Base-by-base conservation (phyloP, 78 protist species). In the Emiliania huxleyi region DNA sequence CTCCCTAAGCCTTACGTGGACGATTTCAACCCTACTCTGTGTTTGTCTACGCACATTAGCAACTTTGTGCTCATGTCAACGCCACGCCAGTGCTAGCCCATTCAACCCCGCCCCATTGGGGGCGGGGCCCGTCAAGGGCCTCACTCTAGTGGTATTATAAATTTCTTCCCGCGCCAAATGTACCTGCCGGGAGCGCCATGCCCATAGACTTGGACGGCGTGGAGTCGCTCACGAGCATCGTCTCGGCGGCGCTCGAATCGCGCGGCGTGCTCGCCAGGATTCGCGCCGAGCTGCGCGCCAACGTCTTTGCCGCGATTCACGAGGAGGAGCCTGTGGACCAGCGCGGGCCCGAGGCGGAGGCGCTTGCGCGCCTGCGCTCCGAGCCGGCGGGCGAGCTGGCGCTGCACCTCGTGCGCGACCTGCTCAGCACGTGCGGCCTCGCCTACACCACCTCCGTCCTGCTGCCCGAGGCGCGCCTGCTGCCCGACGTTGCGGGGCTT, bases 251-350 rank as follows among this genome's bases (percentile, higher is more conserved):
- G 18, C 81, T 71, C 43, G 81, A 71, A 22, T 35, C 37, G 81
- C 81, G 81, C 22, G 81, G 81, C 42, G 81, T 71, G 21, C 81
- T 71, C 81, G 42, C n/a, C 18, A 71, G n/a, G 42, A 71, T 71
- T 8, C 81, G 81, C 8, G 81, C 81, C 42, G 43, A 71, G 81
- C 81, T 71, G 81, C 81, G 81, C 42, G 81, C 81, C 43, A 71
- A 22, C 42, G 81, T 71, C 43, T 71, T 71, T 22, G 5, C 81
- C 18, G 81, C 81, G 40, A 71, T 71, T 37, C 81, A 71, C 81
- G 81, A 71, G 81, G n/a, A 71, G 81, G n/a, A 71, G 43, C 81
- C n/a, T n/a, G n/a, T 52, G 62, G 29, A 29, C 19, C 44, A 8
- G 81, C 42, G 8, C 21, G 37, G 25, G 3, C n/a, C 42, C 18